Evolutionary conservation across 371 early-diverging fungal genomes (phyloP), one percentile per base, ranked within the genome.

Genomic region (Mucor plumbeus): DNA sequence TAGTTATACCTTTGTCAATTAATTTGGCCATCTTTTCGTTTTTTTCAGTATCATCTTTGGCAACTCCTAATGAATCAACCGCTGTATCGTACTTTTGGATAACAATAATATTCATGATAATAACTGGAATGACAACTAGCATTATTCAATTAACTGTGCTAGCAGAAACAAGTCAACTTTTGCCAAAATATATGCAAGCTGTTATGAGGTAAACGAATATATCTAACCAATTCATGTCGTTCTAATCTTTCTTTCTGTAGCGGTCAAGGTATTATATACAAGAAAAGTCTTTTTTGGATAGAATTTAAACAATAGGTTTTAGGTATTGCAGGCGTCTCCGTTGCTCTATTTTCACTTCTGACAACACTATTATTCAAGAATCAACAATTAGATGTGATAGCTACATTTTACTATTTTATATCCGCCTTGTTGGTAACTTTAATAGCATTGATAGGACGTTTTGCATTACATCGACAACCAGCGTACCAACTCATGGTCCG

Each of bases 121-220:
- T 86, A 11, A 81, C 87, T 6, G 93, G 88, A 5, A 75, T 77
- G 11, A 78, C 85, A 3, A 90, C 90, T 14, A 88, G 90, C 4
- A 74, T 88, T 39, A 78, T 87, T 7, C 88, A 90, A 50, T 85
- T 88, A 54, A 87, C 85, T 50, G 79, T 91, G 41, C 88, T 92
- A 81, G 93, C 88, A 3, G 78, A 92, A 15, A 89, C 88, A 3
- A 83, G 89, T 21, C 85, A 84, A 17, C 86, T 94, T 69, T 85
- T 90, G 5, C 81, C 88, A 6, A 74, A 72, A 21, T 89, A 92
- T 64, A 82, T 88, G 33, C 91, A 91, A 67, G 92, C 88, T n/a
- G 87, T 93, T 7, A 88, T 92, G 86, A 77, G 85, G 87, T 87
- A 81, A 68, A 55, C 14, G 6, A 14, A 33, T 1, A 10, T 14